Conservation (phyloP, 345 rosid genomes). For the Populus deltoides region DNA sequence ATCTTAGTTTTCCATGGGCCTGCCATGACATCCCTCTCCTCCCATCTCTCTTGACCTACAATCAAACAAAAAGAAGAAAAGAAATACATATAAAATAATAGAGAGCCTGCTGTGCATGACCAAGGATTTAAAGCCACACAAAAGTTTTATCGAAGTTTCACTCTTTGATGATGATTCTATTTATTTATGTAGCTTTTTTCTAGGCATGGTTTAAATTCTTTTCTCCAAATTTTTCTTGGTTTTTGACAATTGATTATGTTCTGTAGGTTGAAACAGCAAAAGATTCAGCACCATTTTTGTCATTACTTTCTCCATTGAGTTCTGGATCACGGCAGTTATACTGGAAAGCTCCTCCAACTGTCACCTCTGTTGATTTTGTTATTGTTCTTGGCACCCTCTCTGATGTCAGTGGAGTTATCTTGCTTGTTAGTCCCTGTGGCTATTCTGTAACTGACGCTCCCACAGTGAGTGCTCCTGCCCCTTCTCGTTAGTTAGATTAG, state of each 20-base stretch:
- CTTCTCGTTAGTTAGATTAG: conserved; percentile 1
- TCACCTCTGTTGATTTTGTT: conserved; percentile 58
- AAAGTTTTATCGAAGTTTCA: too few species aligned
- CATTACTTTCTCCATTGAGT: conserved; percentile 69
- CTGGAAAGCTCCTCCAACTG: conserved; percentile 86
- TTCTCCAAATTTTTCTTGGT: neutral
- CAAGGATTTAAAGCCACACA: neutral
- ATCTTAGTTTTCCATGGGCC: too few species aligned
- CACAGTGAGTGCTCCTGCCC: conserved; percentile 44
- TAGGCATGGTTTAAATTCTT: neutral
- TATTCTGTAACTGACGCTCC: conserved; percentile 84
- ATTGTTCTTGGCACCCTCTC: conserved; percentile 65
- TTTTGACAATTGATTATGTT: conserved; percentile 15
- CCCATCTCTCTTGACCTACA: too few species aligned
- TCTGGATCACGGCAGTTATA: conserved; percentile 52
- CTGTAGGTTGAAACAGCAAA: conserved; percentile 80
- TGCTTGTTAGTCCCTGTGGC: conserved; percentile 92
- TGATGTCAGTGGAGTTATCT: conserved; percentile 74
- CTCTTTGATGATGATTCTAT: neutral
- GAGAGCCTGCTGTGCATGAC: neutral
- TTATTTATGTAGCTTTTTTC: neutral
- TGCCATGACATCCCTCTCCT: too few species aligned
- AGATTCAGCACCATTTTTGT: conserved; percentile 75
- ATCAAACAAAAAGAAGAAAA: too few species aligned
- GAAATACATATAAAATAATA: too few species aligned